Conservation (phyloP, 78 protist species). For the Tieghemostelium lacteum region DNA sequence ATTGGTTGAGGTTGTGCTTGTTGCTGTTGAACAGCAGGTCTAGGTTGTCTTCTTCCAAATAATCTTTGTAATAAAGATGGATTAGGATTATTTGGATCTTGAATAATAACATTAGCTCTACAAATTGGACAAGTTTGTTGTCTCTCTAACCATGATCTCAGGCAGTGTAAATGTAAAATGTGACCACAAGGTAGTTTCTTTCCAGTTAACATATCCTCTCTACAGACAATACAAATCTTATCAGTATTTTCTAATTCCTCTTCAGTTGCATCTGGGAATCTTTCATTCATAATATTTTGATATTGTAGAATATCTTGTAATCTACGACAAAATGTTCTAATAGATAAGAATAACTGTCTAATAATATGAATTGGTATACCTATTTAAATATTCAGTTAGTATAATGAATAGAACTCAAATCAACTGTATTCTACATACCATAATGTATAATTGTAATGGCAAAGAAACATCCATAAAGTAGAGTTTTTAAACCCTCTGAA, state of each 20-base stretch:
- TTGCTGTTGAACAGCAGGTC: neutral
- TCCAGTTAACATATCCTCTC: constrained; percentile 84
- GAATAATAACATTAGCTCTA: constrained; percentile 69
- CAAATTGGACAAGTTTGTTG: constrained; percentile 95
- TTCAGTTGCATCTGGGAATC: constrained; percentile 89
- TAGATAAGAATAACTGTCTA: constrained; percentile 88
- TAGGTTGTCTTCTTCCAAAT: constrained; percentile 24
- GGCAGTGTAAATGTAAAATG: constrained; percentile 91
- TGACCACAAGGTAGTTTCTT: constrained; percentile 94
- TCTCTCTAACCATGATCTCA: constrained; percentile 94
- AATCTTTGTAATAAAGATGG: neutral
- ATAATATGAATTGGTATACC: constrained; percentile 93
- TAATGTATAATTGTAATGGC: constrained; percentile 56
- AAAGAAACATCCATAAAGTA: constrained; percentile 83
- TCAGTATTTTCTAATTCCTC: constrained; percentile 85
- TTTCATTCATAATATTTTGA: constrained; percentile 68
- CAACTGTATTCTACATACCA: constrained; percentile 12
- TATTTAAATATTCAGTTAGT: neutral
- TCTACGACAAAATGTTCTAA: constrained; percentile 71
- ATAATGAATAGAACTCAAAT: neutral
- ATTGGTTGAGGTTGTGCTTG: neutral
- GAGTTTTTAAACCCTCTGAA: constrained; percentile 55
- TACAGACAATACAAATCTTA: constrained; percentile 89
- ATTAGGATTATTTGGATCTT: constrained; percentile 30
- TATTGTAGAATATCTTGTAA: constrained; percentile 55